Percentiles rank a stretch among this genome's conserved stretches.
These are phyloP conservation scores for Pichiaceae sp. DNA, from an alignment of 1,139 yeast genomes.

Conservation along the genomic window DNA sequence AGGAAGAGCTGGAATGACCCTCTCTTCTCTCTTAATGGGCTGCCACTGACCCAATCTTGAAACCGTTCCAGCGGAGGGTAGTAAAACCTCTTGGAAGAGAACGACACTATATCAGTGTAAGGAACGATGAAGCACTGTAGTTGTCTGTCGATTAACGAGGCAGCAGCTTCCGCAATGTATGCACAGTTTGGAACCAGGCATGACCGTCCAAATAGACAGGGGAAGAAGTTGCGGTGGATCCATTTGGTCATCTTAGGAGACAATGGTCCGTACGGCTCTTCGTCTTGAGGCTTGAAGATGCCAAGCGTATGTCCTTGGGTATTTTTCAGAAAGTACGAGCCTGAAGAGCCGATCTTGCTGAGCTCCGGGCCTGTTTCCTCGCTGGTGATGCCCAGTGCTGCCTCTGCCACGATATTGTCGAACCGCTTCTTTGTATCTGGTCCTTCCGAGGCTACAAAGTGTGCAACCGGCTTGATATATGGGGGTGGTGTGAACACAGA, in stretches of 20 bases:
- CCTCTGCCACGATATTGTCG: conserved; percentile 29
- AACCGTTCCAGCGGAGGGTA: conserved; percentile 43
- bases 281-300: conserved; percentile 73
- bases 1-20: conserved; percentile 67
- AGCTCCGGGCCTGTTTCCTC: conserved; percentile 37
- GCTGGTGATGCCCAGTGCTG: conserved; percentile 34
- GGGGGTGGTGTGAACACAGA: conserved; percentile 41
- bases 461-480: conserved; percentile 19
- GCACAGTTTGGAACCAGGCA: conserved; percentile 70
- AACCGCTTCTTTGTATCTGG: conserved; percentile 22
- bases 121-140: conserved; percentile 58
- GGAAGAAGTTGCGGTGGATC: conserved; percentile 67
- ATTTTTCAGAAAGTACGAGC: conserved; percentile 54
- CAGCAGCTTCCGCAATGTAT: conserved; percentile 66
- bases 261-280: conserved; percentile 73
- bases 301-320: conserved; percentile 34
- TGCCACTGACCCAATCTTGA: conserved; percentile 15
- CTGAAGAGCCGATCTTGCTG: conserved; percentile 62
- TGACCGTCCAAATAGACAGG: conserved; percentile 70
- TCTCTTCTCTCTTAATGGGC: conserved; percentile 37
- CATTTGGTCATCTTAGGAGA: conserved; percentile 80
- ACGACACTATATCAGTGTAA: conserved; percentile 48
- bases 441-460: conserved; percentile 14
- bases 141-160: conserved; percentile 55
- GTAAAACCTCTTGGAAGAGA: conserved; percentile 49